Evolutionary conservation across 805 yeast genomes (phyloP), one percentile per base, ranked within the genome.

Genomic region (Candida pseudofarinosa): DNA sequence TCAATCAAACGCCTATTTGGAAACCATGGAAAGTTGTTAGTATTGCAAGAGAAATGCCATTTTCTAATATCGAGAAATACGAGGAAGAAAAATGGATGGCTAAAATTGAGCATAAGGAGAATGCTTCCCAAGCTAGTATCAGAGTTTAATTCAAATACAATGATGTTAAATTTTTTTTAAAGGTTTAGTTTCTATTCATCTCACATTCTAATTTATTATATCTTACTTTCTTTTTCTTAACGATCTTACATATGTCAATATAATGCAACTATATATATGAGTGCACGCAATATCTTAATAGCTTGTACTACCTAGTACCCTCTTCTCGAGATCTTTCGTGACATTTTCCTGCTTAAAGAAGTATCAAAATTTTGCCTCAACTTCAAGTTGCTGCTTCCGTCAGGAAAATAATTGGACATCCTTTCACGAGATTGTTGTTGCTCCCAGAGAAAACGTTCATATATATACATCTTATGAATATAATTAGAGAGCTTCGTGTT

Each of bases 21-120:
- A 45, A 54, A 26, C 68, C 68, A 3, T 62, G 68, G 68, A 50
- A 59, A 40, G 60, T 51, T 23, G 68, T 62, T 30, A 46, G 54
- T 18, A 55, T 61, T 40, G 65, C 64, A 7, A 48, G 46, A 19
- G 54, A 48, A 5, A 50, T 60, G 49, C 66, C 66, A 32, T n/a
- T n/a, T 13, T 32, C 34, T 15, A n/a, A 32, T 15, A 32, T 32
- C 13, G 34, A 6, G 14, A 15, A 32, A 14, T 7, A 32, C 13
- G 34, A 32, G 13, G 14, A 32, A 6, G 14, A 32, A n/a, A 32
- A 32, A n/a, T 32, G 14, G 34, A 32, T 13, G 17, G 17, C 34
- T n/a, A 15, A n/a, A 14, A 15, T 15, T 14, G 34, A 32, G 17
- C 34, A 32, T 32, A 7, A 32, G 17, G 34, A 32, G 17, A 32